A percentile compares a stretch with the other conserved stretches of the same genome.
phyloP scores from a whole-genome alignment of 2,329 filamentous ascomycete species.

The Helotiales sp. region DNA sequence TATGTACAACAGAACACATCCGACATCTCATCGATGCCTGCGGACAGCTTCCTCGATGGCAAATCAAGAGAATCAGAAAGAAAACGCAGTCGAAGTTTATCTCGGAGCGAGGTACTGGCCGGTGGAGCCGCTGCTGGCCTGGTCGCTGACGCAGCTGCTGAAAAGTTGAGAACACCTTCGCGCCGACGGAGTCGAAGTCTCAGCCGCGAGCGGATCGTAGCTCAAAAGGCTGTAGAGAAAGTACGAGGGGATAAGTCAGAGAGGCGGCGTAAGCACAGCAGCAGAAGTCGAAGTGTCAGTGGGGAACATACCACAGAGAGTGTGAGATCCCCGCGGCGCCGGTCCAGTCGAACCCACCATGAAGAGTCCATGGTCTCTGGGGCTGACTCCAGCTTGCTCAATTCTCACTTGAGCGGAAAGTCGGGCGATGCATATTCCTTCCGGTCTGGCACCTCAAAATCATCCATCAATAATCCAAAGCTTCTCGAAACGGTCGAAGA shows the following conservation, averaged over 20 bases:
- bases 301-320: conserved; percentile 51
- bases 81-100: conserved; percentile 42
- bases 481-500: conserved; percentile 75
- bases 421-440: conserved; percentile 63
- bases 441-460: conserved; percentile 59
- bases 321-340: conserved; percentile 51
- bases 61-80: conserved; percentile 40
- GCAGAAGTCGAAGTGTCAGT: conserved; percentile 53
- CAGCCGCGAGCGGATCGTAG: conserved; percentile 67
- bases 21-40: conserved; percentile 83
- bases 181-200: conserved; percentile 65
- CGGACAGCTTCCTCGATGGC: conserved; percentile 71
- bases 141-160: conserved; percentile 44
- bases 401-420: conserved; percentile 57
- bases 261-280: conserved; percentile 49
- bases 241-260: conserved; percentile 57
- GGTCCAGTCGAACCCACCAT: conserved; percentile 55
- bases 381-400: conserved; percentile 66
- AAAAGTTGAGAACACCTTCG: conserved; percentile 62
- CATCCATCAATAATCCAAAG: conserved; percentile 74
- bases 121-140: conserved; percentile 48
- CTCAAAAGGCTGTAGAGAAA: conserved; percentile 72
- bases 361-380: conserved; percentile 51
- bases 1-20: conserved; percentile 73
- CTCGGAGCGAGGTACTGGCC: conserved; percentile 37